Evolutionary conservation across 441 rosid species (phyloP).

Genomic region (Codiaeum variegatum): DNA sequence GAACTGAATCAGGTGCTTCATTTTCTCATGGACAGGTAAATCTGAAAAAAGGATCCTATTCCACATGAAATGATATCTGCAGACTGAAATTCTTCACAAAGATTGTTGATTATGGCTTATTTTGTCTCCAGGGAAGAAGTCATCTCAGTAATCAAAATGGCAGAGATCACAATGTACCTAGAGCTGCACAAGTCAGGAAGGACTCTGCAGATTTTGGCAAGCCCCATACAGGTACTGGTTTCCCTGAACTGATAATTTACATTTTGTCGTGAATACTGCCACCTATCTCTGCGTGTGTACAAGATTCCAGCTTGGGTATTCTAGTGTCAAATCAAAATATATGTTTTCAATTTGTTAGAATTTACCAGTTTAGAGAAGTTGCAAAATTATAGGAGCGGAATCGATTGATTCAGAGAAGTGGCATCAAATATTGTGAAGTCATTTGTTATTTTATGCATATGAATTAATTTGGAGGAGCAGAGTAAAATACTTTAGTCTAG

Average conservation of each 20-base stretch:
- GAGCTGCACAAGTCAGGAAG: neutral
- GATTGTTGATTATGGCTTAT: conserved; percentile 5
- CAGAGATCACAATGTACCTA: conserved; percentile 14
- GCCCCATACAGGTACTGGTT: conserved; percentile 1
- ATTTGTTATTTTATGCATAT: too few species aligned
- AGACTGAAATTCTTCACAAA: conserved; percentile 10
- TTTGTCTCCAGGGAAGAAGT: conserved; percentile 6
- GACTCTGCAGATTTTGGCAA: conserved; percentile 6
- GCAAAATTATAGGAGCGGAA: neutral
- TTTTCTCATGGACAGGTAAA: neutral
- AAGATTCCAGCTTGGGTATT: neutral
- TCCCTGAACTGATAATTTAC: neutral
- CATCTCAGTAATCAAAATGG: neutral
- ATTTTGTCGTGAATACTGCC: neutral
- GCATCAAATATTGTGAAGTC: too few species aligned
- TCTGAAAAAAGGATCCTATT: neutral
- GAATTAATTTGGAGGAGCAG: too few species aligned
- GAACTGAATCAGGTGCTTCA: neutral
- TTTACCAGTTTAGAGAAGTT: neutral
- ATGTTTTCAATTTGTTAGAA: neutral
- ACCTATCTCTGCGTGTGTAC: neutral
- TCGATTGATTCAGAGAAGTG: too few species aligned
- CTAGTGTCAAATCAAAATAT: neutral
- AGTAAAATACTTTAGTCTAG: neutral
- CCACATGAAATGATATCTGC: neutral